phyloP scores from a whole-genome alignment of 495 filamentous ascomycete species.

The Neurospora sublineolata region DNA sequence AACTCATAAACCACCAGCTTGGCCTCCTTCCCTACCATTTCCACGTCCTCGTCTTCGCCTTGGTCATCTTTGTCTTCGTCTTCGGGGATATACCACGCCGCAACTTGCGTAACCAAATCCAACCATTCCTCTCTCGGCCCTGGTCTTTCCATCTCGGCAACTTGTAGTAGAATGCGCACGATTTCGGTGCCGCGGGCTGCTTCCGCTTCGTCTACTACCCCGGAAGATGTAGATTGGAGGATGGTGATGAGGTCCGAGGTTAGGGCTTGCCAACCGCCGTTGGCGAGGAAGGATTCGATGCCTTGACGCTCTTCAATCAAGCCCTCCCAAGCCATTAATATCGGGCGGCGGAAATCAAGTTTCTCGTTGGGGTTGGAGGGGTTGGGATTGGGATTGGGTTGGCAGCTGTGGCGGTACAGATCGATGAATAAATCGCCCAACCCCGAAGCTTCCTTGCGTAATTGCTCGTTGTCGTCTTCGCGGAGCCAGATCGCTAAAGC shows the following conservation, averaged over 20 bases:
- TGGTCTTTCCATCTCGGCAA: conserved; percentile 31
- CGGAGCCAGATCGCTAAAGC: conserved; percentile 49
- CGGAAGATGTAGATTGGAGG: conserved; percentile 14
- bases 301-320: conserved; percentile 33
- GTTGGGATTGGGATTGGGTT: no score
- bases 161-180: conserved; percentile 36
- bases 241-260: conserved; percentile 33
- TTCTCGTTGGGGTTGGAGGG: not conserved
- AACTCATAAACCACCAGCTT: conserved; percentile 28
- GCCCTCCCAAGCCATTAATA: conserved; percentile 44
- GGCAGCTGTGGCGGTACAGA: conserved; percentile 31
- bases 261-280: conserved; percentile 40
- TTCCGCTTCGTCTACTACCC: conserved; percentile 15
- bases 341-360: conserved; percentile 39
- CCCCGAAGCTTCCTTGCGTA: conserved; percentile 44
- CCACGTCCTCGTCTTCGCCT: not conserved
- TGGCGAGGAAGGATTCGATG: conserved; percentile 28
- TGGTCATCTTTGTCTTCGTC: not conserved
- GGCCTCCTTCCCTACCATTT: not conserved
- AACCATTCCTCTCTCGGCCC: conserved; percentile 38
- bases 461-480: conserved; percentile 48
- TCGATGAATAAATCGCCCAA: conserved; percentile 47
- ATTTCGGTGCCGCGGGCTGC: conserved; percentile 38
- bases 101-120: conserved; percentile 26
- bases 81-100: conserved; percentile 23